Conservation (phyloP, 768 basidiomycete genomes). For the Boletus rubropictus region DNA sequence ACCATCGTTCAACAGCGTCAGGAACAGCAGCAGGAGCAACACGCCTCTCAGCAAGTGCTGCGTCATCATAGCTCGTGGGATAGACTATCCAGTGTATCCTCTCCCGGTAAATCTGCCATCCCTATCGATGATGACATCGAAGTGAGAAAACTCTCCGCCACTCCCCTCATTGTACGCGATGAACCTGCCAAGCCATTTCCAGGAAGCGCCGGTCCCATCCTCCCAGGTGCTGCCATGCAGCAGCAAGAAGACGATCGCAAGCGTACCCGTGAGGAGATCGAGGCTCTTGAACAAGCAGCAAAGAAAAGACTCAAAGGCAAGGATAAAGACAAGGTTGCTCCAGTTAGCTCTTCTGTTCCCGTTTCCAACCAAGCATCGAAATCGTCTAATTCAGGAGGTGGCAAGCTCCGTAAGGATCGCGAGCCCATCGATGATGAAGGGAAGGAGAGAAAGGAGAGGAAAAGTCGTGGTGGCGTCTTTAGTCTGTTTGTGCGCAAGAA, state of each 20-base stretch:
- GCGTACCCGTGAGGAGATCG: constrained; percentile 46
- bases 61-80: constrained; percentile 47
- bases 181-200: constrained; percentile 27
- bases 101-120: constrained; percentile 43
- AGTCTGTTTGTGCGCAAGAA: constrained; percentile 74
- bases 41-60: constrained; percentile 29
- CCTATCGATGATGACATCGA: constrained; percentile 65
- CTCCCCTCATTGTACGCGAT: constrained; percentile 70
- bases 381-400: constrained; percentile 10
- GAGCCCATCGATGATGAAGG: constrained; percentile 41
- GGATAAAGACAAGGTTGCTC: constrained; percentile 43
- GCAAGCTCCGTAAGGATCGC: constrained; percentile 43
- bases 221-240: constrained; percentile 38
- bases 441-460: constrained; percentile 58
- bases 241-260: constrained; percentile 51
- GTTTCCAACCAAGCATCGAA: constrained; percentile 21
- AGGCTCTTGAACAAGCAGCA: constrained; percentile 39
- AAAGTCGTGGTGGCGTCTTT: constrained; percentile 67
- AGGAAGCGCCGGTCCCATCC: constrained; percentile 23
- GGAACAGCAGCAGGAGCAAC: constrained; percentile 33
- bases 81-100: constrained; percentile 32
- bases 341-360: constrained; percentile 24
- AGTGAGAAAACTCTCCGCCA: constrained; percentile 72
- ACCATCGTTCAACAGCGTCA: constrained; percentile 32
- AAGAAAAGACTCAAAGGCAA: constrained; percentile 47